phyloP scores from a whole-genome alignment of 78 protist genomes.

The Speleostelium caveatum region DNA sequence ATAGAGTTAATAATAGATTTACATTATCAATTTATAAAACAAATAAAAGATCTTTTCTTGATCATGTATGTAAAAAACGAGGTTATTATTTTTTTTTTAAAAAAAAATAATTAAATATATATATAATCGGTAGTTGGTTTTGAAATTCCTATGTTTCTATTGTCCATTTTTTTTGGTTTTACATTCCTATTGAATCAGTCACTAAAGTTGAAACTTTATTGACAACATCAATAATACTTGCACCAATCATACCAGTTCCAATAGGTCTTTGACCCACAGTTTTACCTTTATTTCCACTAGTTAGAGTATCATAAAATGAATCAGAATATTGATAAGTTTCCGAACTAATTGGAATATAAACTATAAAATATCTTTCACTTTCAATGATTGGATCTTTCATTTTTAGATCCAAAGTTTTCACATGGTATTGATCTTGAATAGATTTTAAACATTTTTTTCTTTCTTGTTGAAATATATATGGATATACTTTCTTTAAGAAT shows the following conservation, averaged over 20 bases:
- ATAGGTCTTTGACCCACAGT: constrained; percentile 64
- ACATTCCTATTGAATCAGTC: constrained; percentile 27
- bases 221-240: constrained; percentile 17
- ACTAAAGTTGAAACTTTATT: constrained; percentile 39
- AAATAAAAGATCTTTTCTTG: too few relatives aligned
- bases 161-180: background rate
- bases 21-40: too few relatives aligned
- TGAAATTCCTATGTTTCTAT: background rate
- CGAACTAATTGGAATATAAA: constrained; percentile 58
- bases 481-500: constrained; percentile 16
- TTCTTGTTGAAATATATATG: constrained; percentile 22
- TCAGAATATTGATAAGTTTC: constrained; percentile 42
- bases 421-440: constrained; percentile 21
- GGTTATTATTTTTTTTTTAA: too few relatives aligned
- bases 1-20: too few relatives aligned
- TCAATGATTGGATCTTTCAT: constrained; percentile 18
- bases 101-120: background rate
- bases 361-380: constrained; percentile 15
- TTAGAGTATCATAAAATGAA: constrained; percentile 42
- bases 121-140: background rate
- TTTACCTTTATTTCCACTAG: constrained; percentile 60
- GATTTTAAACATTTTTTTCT: constrained; percentile 22
- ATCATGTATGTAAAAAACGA: too few relatives aligned
- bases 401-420: constrained; percentile 24
- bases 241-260: constrained; percentile 66